These are phyloP conservation scores for Aphanomyces invadans DNA, from an alignment of 352 stramenopile genomes.

Conservation along the genomic window DNA sequence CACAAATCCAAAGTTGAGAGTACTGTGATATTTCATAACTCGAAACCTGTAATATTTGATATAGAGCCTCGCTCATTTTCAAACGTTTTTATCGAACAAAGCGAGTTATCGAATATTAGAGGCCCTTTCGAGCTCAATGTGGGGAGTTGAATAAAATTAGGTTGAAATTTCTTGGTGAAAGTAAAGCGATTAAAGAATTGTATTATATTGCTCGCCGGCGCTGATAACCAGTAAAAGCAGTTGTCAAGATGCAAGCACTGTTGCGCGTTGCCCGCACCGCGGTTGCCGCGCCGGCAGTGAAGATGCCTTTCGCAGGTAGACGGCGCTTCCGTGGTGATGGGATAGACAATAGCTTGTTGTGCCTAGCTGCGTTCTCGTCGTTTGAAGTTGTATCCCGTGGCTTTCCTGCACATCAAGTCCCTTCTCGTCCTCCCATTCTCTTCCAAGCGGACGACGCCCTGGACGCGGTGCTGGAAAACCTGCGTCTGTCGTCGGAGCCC, in stretches of 20 bases:
- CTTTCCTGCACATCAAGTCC: neutral
- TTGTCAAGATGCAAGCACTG: conserved; percentile 1
- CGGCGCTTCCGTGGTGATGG: neutral
- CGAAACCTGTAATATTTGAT: conserved; percentile 15
- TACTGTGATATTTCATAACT: neutral
- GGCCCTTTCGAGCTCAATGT: no score
- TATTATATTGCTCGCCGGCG: neutral
- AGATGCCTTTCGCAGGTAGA: neutral
- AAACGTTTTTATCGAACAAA: no score
- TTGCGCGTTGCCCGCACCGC: neutral
- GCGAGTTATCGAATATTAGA: neutral
- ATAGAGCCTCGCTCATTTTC: no score
- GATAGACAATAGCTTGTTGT: neutral
- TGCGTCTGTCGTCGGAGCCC: conserved; percentile 17
- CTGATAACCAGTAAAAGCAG: conserved; percentile 4
- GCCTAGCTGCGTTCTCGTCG: conserved; percentile 11
- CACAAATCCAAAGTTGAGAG: neutral
- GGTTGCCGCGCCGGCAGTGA: neutral
- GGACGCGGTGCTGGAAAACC: conserved; percentile 20
- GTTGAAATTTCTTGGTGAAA: neutral
- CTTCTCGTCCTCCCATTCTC: conserved; percentile 2
- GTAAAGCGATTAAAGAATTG: neutral
- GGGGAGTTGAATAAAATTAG: neutral
- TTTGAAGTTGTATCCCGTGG: conserved; percentile 1
- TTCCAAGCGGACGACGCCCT: conserved; percentile 14